A percentile compares a stretch with the other conserved stretches of the same genome.
Evolutionary conservation across 768 basidiomycete genomes (phyloP).

Genomic region (Mycena venus): DNA sequence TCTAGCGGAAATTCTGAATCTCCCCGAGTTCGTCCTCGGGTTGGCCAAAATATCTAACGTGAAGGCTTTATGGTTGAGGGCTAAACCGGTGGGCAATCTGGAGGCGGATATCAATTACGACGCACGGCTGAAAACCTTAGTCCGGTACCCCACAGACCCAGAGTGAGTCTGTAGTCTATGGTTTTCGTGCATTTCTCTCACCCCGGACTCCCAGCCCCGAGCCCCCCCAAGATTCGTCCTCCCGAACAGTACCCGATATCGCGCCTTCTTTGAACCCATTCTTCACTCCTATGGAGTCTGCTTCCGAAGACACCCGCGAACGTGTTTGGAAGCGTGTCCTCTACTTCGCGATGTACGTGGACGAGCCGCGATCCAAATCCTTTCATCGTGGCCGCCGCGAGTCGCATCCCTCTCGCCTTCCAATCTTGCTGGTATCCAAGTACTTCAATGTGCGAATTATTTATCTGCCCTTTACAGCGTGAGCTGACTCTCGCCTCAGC

Average conservation of each 20-base stretch:
- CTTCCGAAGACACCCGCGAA: neutral
- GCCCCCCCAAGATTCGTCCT: neutral
- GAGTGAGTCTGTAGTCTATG: neutral
- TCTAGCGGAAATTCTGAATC: neutral
- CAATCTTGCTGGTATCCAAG: neutral
- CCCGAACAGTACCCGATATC: neutral
- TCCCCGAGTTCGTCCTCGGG: neutral
- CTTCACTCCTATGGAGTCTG: conserved; percentile 5
- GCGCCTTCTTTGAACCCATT: conserved; percentile 13
- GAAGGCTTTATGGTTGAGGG: neutral
- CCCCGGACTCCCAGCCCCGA: neutral
- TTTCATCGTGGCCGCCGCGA: neutral
- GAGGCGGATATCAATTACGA: neutral
- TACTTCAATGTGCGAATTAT: neutral
- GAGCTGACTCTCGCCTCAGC: neutral
- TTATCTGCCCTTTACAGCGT: neutral
- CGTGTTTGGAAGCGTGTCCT: neutral
- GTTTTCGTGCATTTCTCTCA: neutral
- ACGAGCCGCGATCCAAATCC: neutral
- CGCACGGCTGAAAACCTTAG: neutral
- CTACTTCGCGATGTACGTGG: neutral
- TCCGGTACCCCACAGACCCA: neutral
- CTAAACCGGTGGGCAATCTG: neutral
- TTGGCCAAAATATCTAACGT: neutral
- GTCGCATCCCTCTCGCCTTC: neutral